Evolutionary conservation across 2,329 filamentous ascomycete genomes (phyloP).

Genomic region (Thelonectria olida): DNA sequence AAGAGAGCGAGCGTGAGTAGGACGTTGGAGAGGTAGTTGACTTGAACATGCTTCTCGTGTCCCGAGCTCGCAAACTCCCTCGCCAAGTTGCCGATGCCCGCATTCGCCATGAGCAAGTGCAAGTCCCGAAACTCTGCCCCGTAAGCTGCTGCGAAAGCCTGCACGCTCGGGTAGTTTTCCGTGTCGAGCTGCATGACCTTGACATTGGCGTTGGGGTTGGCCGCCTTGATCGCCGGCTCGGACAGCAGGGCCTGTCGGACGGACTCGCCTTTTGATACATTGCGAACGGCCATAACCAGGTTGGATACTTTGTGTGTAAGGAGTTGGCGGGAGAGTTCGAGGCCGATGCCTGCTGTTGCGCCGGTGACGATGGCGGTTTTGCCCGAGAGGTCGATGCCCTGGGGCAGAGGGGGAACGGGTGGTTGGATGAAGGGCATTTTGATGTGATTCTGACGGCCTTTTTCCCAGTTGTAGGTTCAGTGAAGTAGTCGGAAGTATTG

Average conservation of each 20-base stretch:
- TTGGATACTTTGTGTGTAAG: constrained; percentile 44
- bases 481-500: no score
- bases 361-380: constrained; percentile 53
- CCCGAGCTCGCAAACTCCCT: constrained; percentile 19
- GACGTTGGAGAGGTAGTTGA: constrained; percentile 42
- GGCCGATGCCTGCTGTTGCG: constrained; percentile 54
- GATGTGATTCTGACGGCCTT: neutral
- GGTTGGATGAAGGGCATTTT: constrained; percentile 25
- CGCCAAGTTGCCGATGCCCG: constrained; percentile 17
- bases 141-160: constrained; percentile 10
- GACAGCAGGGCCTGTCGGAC: constrained; percentile 24
- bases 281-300: constrained; percentile 53
- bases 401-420: constrained; percentile 20
- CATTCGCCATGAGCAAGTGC: constrained; percentile 29
- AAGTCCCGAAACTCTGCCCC: neutral
- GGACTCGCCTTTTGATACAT: constrained; percentile 40
- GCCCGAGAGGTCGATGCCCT: constrained; percentile 32
- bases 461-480: neutral
- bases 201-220: constrained; percentile 19
- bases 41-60: constrained; percentile 38
- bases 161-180: constrained; percentile 22
- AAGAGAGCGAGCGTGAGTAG: constrained; percentile 33
- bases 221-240: constrained; percentile 18
- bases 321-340: constrained; percentile 51
- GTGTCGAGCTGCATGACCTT: constrained; percentile 30